Base-by-base conservation (phyloP, 2,329 filamentous ascomycete species). In the Claviceps sp. region DNA sequence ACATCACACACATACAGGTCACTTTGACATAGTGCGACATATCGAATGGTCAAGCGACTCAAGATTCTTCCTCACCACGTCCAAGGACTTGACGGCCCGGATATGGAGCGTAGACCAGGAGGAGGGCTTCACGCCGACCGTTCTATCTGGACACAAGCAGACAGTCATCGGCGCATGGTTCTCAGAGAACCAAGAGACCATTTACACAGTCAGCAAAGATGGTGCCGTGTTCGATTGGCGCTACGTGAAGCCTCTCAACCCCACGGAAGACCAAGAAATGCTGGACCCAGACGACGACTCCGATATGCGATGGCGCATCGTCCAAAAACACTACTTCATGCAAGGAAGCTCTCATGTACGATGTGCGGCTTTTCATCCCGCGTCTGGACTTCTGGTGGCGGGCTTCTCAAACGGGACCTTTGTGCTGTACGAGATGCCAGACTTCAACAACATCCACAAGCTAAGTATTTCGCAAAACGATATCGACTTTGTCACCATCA, bases 41-140 rank as follows among this genome's bases (percentile, higher is more conserved):
- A 86, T 98, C 52, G 85, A 95, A 64, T 98, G 94, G 93, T 97
- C 93, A 8, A 85, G 82, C 66, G 94, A 98, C 70, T 96, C 91
- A 13, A 79, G 93, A 26, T 98, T 98, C 73, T 91, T 98, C 67
- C 75, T 98, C 51, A 95, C 85, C 56, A 80, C 91, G 3, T 91
- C 89, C 17, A 96, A 89, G 65, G 93, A 98, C 63, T 70, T 97
- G 67, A 97, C 90, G 0, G 85, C 88, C 41, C 81, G 90, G 64
- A 87, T 98, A 81, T 98, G 91, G 91, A 97, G 90, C 65, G 72
- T 96, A 58, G 79, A 94, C 59, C 77, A 83, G 1, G 89, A 95
- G 62, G 87, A 91, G 55, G 87, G 85, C 1, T 97, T 97, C 68
- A 81, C 82, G 48, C 89, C 91, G 0, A 98, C 93, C 1, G 88